These are phyloP conservation scores for Exidia glandulosa DNA, from an alignment of 768 basidiomycete species.

Conservation along the genomic window DNA sequence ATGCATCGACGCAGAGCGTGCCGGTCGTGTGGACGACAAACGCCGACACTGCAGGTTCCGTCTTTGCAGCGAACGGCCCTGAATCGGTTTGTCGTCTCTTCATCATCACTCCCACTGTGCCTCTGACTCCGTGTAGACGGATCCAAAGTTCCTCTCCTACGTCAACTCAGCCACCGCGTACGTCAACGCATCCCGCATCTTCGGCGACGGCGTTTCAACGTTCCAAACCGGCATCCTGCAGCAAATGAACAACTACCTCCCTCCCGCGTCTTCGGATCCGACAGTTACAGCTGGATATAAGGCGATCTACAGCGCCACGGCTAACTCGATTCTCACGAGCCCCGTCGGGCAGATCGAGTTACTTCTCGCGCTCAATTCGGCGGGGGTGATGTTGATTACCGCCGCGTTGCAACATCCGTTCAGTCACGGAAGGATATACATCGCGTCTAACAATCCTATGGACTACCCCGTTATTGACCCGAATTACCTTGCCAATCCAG, in stretches of 20 bases:
- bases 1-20: neutral
- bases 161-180: constrained; percentile 57
- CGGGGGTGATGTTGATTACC: constrained; percentile 39
- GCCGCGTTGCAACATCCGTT: constrained; percentile 56
- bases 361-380: constrained; percentile 26
- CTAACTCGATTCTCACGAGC: constrained; percentile 24
- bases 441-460: constrained; percentile 50
- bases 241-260: constrained; percentile 16
- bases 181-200: constrained; percentile 38
- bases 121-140: neutral
- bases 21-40: neutral
- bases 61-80: constrained; percentile 18
- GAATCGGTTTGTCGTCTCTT: constrained; percentile 5
- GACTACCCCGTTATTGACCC: constrained; percentile 54
- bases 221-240: constrained; percentile 14
- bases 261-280: constrained; percentile 29
- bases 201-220: constrained; percentile 23
- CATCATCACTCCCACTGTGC: neutral
- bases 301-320: constrained; percentile 38
- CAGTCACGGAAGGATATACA: constrained; percentile 49
- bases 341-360: constrained; percentile 49
- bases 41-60: constrained; percentile 10
- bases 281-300: constrained; percentile 44
- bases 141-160: constrained; percentile 34
- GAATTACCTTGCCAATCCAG: constrained; percentile 46